phyloP scores from a whole-genome alignment of 1,139 yeast genomes.

The Insectozyma bohioensis region DNA sequence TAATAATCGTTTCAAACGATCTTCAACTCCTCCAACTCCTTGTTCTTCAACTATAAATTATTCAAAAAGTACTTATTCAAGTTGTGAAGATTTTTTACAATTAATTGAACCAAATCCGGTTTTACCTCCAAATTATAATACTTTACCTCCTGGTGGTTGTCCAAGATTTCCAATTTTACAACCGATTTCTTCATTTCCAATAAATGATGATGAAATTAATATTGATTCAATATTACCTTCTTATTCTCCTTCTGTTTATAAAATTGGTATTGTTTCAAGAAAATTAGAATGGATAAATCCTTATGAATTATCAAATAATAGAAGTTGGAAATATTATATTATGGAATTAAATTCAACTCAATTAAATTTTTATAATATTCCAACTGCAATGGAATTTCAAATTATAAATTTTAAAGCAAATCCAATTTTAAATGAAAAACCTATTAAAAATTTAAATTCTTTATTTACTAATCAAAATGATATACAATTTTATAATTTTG shows the following conservation, averaged over 20 bases:
- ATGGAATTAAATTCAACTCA: slow-evolving; percentile 77
- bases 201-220: neutral
- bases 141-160: slow-evolving; percentile 50
- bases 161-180: slow-evolving; percentile 49
- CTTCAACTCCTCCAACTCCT: slow-evolving; percentile 15
- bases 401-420: slow-evolving; percentile 22
- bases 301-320: slow-evolving; percentile 55
- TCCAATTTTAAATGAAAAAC: slow-evolving; percentile 16
- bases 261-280: slow-evolving; percentile 50
- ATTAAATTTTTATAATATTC: slow-evolving; percentile 56
- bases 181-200: slow-evolving; percentile 6
- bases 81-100: slow-evolving; percentile 26
- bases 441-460: slow-evolving; percentile 21
- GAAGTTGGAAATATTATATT: slow-evolving; percentile 64
- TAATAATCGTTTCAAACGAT: no score
- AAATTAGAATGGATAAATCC: slow-evolving; percentile 71
- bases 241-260: slow-evolving; percentile 59
- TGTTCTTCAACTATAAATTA: slow-evolving; percentile 4
- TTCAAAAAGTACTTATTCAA: neutral
- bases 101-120: slow-evolving; percentile 53
- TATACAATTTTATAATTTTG: slow-evolving; percentile 34
- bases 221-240: slow-evolving; percentile 1
- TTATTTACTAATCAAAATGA: slow-evolving; percentile 35
- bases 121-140: slow-evolving; percentile 46
- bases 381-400: slow-evolving; percentile 32